A percentile compares a stretch with the other conserved stretches of the same genome.
phyloP scores from a whole-genome alignment of 2,329 filamentous ascomycete genomes.

The Epichloe brachyelytri region DNA sequence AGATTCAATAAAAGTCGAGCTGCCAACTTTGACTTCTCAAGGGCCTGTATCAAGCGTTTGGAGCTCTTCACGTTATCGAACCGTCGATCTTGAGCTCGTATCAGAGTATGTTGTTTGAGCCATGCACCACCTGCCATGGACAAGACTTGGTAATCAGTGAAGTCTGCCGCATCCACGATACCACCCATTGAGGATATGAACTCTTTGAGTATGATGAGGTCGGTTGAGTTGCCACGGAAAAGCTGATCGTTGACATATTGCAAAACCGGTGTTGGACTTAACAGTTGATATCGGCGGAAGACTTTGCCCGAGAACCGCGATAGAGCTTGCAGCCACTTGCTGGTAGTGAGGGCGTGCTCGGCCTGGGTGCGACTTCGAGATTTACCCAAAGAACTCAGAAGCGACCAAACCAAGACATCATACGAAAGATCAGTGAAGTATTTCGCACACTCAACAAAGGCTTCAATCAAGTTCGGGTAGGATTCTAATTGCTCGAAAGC shows the following conservation, averaged over 20 bases:
- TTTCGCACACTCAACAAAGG: constrained; percentile 84
- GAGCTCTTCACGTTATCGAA: constrained; percentile 64
- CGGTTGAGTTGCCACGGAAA: constrained; percentile 68
- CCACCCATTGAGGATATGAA: constrained; percentile 89
- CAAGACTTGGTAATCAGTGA: constrained; percentile 76
- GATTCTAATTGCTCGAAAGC: constrained; percentile 84
- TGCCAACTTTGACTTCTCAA: constrained; percentile 66
- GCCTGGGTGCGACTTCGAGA: constrained; percentile 50
- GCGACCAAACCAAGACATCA: constrained; percentile 84
- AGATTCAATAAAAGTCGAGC: constrained; percentile 79
- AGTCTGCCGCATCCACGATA: constrained; percentile 73
- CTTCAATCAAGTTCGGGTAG: constrained; percentile 89
- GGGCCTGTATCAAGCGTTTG: constrained; percentile 63
- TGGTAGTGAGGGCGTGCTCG: constrained; percentile 59
- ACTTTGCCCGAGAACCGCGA: constrained; percentile 85
- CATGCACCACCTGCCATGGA: constrained; percentile 79
- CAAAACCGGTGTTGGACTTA: constrained; percentile 74
- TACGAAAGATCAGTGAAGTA: constrained; percentile 91
- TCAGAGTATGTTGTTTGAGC: constrained; percentile 67
- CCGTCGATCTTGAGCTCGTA: constrained; percentile 69
- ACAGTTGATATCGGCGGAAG: constrained; percentile 71
- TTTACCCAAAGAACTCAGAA: constrained; percentile 62
- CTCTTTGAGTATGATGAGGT: constrained; percentile 83
- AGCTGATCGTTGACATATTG: constrained; percentile 85
- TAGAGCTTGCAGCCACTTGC: constrained; percentile 81